These are phyloP conservation scores for Nicotiana paniculata DNA, from an alignment of 257 asterid genomes.

Conservation along the genomic window DNA sequence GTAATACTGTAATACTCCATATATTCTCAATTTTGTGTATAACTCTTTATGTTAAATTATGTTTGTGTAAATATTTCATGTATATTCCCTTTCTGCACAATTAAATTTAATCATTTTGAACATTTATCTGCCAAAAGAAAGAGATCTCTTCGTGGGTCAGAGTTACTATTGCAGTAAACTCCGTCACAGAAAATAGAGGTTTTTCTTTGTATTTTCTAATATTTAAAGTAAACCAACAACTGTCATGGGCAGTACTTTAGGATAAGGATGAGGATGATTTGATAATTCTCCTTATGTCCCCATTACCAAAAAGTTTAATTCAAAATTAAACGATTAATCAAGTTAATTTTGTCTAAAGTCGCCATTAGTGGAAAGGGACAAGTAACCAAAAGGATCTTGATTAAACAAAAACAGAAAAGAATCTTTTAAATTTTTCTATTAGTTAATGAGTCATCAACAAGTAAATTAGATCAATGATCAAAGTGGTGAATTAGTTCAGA, in stretches of 20 bases:
- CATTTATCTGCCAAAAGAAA: neutral
- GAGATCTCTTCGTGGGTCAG: neutral
- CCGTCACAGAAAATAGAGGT: neutral
- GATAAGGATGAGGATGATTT: neutral
- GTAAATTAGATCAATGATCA: neutral
- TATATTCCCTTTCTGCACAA: neutral
- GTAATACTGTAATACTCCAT: neutral
- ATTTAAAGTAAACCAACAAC: neutral
- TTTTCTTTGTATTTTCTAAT: neutral
- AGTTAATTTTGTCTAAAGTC: neutral
- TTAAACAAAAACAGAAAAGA: neutral
- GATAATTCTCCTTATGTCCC: neutral
- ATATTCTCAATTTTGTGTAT: neutral
- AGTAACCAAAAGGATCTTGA: neutral
- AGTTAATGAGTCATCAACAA: slow-evolving; percentile 2
- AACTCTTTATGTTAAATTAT: neutral
- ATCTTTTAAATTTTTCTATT: neutral
- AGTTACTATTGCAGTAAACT: neutral
- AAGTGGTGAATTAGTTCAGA: neutral
- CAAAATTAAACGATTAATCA: neutral
- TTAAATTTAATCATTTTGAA: neutral
- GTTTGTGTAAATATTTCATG: neutral
- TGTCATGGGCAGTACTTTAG: neutral
- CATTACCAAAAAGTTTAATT: neutral
- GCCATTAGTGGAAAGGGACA: neutral